These are phyloP conservation scores for Evansstolkia leycettana DNA, from an alignment of 495 filamentous ascomycete genomes.

Conservation along the genomic window DNA sequence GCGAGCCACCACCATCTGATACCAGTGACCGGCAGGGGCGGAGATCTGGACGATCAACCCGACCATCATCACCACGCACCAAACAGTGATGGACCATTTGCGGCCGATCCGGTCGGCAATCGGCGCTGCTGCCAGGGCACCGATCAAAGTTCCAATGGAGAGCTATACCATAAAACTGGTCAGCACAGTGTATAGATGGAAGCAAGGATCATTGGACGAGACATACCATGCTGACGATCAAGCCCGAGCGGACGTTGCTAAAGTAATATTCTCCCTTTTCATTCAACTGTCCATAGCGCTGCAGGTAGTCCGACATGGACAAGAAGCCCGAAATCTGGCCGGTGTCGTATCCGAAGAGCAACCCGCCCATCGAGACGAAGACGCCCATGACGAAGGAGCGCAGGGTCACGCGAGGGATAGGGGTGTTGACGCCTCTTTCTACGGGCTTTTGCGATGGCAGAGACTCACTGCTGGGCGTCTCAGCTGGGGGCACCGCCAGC, in stretches of 20 bases:
- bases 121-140: slow-evolving; percentile 47
- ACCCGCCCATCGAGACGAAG: slow-evolving; percentile 55
- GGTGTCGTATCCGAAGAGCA: slow-evolving; percentile 43
- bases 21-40: slow-evolving; percentile 37
- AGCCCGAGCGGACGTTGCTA: slow-evolving; percentile 35
- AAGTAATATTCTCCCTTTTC: slow-evolving; percentile 24
- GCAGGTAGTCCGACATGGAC: slow-evolving; percentile 40
- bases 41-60: slow-evolving; percentile 57
- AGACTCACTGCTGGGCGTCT: slow-evolving; percentile 16
- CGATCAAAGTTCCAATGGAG: slow-evolving; percentile 55
- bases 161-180: slow-evolving; percentile 14
- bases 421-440: slow-evolving; percentile 21
- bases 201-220: background rate
- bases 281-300: slow-evolving; percentile 28
- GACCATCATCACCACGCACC: slow-evolving; percentile 49
- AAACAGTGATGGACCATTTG: slow-evolving; percentile 39
- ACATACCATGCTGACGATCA: slow-evolving; percentile 37
- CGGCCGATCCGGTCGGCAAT: slow-evolving; percentile 39
- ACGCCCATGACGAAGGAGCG: slow-evolving; percentile 38
- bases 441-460: slow-evolving; percentile 10
- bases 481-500: slow-evolving; percentile 7
- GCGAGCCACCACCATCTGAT: slow-evolving; percentile 41
- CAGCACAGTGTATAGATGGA: background rate
- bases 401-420: slow-evolving; percentile 29
- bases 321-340: slow-evolving; percentile 49